Conservation (phyloP, 306 rosid genomes). For the Vigna radiata region DNA sequence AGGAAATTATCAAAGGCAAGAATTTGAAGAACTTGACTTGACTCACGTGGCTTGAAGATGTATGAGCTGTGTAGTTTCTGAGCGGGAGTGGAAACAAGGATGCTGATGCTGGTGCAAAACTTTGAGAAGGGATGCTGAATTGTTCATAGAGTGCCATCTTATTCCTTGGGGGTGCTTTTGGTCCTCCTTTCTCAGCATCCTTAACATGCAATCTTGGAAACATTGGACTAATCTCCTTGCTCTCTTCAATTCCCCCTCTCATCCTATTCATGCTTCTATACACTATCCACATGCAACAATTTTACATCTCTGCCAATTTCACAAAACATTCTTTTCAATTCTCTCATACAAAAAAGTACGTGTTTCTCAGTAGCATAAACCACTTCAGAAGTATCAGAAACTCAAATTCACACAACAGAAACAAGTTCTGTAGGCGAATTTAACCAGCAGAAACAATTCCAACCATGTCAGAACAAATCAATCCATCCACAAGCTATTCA, state of each 20-base stretch:
- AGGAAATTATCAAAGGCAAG: not conserved
- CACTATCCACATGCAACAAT: constrained; percentile 41
- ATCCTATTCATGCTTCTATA: constrained; percentile 49
- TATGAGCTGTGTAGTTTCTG: constrained; percentile 49
- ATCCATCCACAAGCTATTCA: constrained; percentile 23
- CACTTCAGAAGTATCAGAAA: constrained; percentile 24
- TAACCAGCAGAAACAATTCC: not conserved
- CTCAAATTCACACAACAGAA: constrained; percentile 23
- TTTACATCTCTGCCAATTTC: constrained; percentile 32
- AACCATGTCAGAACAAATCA: constrained; percentile 11
- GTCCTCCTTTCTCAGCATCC: constrained; percentile 77
- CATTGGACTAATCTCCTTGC: constrained; percentile 64
- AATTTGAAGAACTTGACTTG: not conserved
- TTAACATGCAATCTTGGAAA: constrained; percentile 78
- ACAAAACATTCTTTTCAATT: constrained; percentile 32
- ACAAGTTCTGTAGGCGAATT: not conserved
- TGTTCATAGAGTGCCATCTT: constrained; percentile 86
- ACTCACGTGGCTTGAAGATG: constrained; percentile 63
- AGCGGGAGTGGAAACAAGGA: constrained; percentile 54
- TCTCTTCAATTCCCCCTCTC: constrained; percentile 56
- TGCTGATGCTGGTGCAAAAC: constrained; percentile 54
- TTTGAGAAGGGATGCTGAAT: constrained; percentile 63
- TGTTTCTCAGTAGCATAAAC: constrained; percentile 18
- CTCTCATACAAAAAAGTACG: constrained; percentile 12
- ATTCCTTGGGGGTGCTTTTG: constrained; percentile 82